Evolutionary conservation across 148 eudicot genomes (phyloP).

Genomic region (Camellia granthamiana): DNA sequence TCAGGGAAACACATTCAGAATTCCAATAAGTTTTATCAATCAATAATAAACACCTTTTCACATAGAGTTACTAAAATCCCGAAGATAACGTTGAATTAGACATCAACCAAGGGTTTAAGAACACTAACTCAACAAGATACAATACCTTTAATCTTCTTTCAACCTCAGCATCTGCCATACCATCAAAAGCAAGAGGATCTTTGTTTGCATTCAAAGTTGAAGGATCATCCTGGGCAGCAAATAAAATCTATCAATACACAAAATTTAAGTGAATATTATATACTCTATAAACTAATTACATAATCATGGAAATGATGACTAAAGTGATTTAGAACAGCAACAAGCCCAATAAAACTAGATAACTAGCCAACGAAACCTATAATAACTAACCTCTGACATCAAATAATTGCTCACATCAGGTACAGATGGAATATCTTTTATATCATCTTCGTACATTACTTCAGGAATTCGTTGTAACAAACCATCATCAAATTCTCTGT

Average conservation of each 20-base stretch:
- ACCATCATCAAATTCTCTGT: conserved; percentile 94
- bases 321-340: not conserved
- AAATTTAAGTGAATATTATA: not conserved
- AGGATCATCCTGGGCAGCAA: conserved; percentile 60
- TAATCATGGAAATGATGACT: not conserved
- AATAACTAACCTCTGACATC: conserved; percentile 70
- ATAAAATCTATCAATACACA: not conserved
- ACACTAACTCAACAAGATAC: not conserved
- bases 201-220: conserved; percentile 57
- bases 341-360: not conserved
- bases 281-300: not conserved
- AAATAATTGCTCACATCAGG: conserved; percentile 98
- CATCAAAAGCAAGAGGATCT: conserved; percentile 73
- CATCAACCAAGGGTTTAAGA: not conserved
- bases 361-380: not conserved
- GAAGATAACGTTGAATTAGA: not conserved
- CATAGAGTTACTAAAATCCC: not conserved
- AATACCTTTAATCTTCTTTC: conserved; percentile 89
- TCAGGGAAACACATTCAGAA: not conserved
- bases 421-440: conserved; percentile 58
- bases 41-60: not conserved
- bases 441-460: conserved; percentile 80
- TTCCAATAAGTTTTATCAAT: not conserved
- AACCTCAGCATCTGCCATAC: conserved; percentile 85
- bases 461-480: conserved; percentile 66